Evolutionary conservation across 176 grass and related monocot genomes (phyloP), one percentile per base, ranked within the genome.

Genomic region (Musa beccarii): DNA sequence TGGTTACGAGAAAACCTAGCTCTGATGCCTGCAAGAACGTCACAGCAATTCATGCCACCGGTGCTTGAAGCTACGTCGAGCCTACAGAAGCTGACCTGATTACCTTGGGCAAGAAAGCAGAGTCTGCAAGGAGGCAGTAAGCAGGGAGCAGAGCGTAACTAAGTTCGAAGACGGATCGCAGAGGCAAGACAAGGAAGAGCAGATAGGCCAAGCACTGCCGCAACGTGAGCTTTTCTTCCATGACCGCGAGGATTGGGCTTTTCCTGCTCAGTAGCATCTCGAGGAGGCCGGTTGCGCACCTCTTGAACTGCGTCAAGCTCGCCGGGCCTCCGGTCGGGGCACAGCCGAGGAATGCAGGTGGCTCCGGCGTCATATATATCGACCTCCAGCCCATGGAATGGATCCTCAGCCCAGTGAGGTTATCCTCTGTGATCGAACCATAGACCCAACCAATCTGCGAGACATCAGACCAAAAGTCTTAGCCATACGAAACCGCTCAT

Each of bases 21-120:
- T 91, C 80, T 1, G 74, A 78, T 50, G 66, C 57, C 89, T 91
- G 34, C 53, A 75, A 16, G 21, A 74, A 2, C 3, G 34, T 43
- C 34, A 43, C 34, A 0, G 34, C 17, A 1, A 2, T 54, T 10
- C 62, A 28, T 15, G 17, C 15, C 14, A 15, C 49, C 2, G 3
- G 17, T n/a, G 59, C 10, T 8, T 20, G 17, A 2, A 19, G 10
- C 24, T 52, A 73, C 2, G 6, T 2, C 56, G 14, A 12, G 29
- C 3, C n/a, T 52, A 0, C 8, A 68, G 1, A n/a, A 12, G 12
- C 11, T 28, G 24, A 20, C 28, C 23, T 28, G 25, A 9, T 63
- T 73, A 87, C 84, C 79, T 80, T 85, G 9, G 89, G 89, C 77
- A 91, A 20, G 73, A 91, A 91, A n/a, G 85, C 85, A 0, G 16